Evolutionary conservation across 177 flowering plant genomes (phyloP), one percentile per base, ranked within the genome.

Genomic region (Tripterygium wilfordii): DNA sequence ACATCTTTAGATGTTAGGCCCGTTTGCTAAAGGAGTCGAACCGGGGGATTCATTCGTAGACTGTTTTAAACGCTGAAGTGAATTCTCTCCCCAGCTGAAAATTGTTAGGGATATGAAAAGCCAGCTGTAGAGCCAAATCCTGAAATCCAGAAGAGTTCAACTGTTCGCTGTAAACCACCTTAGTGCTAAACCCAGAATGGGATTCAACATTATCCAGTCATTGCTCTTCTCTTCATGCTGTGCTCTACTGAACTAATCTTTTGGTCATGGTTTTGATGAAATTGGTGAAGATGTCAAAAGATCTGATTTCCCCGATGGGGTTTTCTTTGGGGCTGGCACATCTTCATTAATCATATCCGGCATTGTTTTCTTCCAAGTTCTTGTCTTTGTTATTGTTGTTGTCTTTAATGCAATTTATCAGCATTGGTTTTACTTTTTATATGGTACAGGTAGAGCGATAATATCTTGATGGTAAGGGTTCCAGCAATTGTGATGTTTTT

Each of bases 401-500:
- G 3, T 25, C 17, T 14, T 16, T 12, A 3, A 14, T 16, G 1
- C 14, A 21, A 1, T 41, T 22, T 5, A 7, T 45, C 20, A 1
- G 5, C 46, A 41, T 33, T 45, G 2, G 4, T 2, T n/a, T 13
- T 29, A 4, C 22, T n/a, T 26, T 13, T 3, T 2, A 14, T 22
- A 3, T 24, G 5, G 1, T 12, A 27, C n/a, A 78, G 88, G 42
- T 81, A 58, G 88, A 81, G 54, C 84, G 84, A 54, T 82, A 69
- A 24, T 61, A 24, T 61, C 60, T 59, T 48, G 82, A 69, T 76
- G 80, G 80, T 8, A 76, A 64, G 54, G 44, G 82, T 17, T 51
- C 74, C 2, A 73, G 52, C 61, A 76, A 76, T 54, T 81, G 88
- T 84, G 84, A 81, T 51, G 65, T 60, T 37, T 81, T 71, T 23